A percentile compares a stretch with the other conserved stretches of the same genome.
Evolutionary conservation across 2,329 filamentous ascomycete genomes (phyloP).

Genomic region (Neocatenulostroma microsporum): DNA sequence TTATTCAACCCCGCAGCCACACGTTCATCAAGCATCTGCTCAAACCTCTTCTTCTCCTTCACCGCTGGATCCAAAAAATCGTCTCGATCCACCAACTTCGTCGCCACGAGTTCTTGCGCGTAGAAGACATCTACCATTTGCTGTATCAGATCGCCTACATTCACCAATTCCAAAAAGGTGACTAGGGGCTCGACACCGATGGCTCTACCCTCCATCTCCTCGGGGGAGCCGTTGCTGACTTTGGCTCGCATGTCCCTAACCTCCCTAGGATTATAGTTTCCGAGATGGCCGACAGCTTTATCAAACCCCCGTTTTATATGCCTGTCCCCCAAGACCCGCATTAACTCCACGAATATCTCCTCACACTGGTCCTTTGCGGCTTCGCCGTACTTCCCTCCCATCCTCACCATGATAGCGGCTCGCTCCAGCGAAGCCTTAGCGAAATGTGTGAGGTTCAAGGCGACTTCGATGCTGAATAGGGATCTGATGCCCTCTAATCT

Average conservation of each 20-base stretch:
- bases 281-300: conserved; percentile 83
- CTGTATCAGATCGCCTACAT: conserved; percentile 93
- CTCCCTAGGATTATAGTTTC: conserved; percentile 82
- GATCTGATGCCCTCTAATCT: conserved; percentile 90
- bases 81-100: conserved; percentile 79
- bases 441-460: conserved; percentile 76
- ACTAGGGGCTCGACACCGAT: conserved; percentile 78
- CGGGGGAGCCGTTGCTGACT: conserved; percentile 10
- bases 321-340: conserved; percentile 74
- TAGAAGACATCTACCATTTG: conserved; percentile 99
- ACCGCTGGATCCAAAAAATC: conserved; percentile 90
- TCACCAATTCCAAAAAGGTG: conserved; percentile 93
- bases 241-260: conserved; percentile 50
- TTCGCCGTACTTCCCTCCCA: conserved; percentile 67
- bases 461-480: conserved; percentile 93
- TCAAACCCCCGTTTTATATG: conserved; percentile 93
- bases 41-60: conserved; percentile 95
- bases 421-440: conserved; percentile 85
- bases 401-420: conserved; percentile 69
- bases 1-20: conserved; percentile 94
- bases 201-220: conserved; percentile 6
- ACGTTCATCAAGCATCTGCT: conserved; percentile 96
- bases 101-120: conserved; percentile 79
- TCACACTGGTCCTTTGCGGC: conserved; percentile 85
- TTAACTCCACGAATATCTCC: conserved; percentile 74